Evolutionary conservation across 2,329 filamentous ascomycete genomes (phyloP).

Genomic region (Cercospora brassicicola): DNA sequence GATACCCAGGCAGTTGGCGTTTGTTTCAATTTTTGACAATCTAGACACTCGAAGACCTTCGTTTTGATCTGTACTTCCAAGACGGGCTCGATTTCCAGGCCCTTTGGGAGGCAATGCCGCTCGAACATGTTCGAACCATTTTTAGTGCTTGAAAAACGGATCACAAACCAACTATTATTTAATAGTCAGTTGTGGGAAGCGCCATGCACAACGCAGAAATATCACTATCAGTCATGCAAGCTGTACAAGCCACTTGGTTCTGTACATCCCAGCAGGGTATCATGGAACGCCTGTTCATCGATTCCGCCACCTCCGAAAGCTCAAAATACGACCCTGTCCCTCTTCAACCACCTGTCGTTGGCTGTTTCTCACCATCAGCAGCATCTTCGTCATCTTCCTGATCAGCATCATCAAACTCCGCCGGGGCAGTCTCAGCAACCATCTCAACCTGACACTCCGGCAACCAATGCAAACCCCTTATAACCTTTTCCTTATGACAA

Average conservation of each 20-base stretch:
- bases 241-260: neutral
- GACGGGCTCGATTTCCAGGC: too few species aligned
- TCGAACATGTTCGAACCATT: neutral
- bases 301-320: neutral
- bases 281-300: neutral
- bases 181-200: neutral
- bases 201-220: neutral
- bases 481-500: constrained; percentile 19
- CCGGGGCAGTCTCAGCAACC: neutral
- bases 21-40: neutral
- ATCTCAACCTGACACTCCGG: constrained; percentile 4
- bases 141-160: too few species aligned
- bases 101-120: neutral
- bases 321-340: neutral
- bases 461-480: constrained; percentile 21
- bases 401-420: neutral
- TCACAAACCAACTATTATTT: too few species aligned
- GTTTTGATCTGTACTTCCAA: neutral
- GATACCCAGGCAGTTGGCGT: neutral
- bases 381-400: neutral
- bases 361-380: neutral
- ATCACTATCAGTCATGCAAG: neutral
- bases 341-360: neutral
- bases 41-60: neutral
- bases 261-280: neutral